Conservation (phyloP, 1,139 yeast species). For the Saccharomyces uvarum region DNA sequence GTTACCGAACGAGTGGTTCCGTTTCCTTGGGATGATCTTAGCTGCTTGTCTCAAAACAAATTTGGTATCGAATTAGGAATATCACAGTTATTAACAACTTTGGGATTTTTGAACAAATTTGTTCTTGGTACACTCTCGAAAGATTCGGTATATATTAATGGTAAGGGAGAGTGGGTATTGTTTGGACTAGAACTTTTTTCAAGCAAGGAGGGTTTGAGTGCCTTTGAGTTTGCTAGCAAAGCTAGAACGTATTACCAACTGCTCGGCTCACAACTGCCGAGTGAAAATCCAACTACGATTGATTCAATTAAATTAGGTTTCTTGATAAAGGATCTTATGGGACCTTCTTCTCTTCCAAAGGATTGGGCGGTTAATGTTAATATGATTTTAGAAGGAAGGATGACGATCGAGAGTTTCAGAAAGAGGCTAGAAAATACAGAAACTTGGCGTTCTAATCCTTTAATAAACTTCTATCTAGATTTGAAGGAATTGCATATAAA, state of each 20-base stretch:
- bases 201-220: slow-evolving; percentile 37
- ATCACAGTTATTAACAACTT: slow-evolving; percentile 46
- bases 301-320: slow-evolving; percentile 63
- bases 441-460: slow-evolving; percentile 17
- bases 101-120: slow-evolving; percentile 55
- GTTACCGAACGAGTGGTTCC: slow-evolving; percentile 76
- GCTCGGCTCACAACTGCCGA: slow-evolving; percentile 6
- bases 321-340: slow-evolving; percentile 44
- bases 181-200: slow-evolving; percentile 76
- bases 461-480: slow-evolving; percentile 20
- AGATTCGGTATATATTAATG: slow-evolving; percentile 56
- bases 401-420: slow-evolving; percentile 14
- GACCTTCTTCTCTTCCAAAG: slow-evolving; percentile 30
- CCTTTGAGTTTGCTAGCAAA: slow-evolving; percentile 21
- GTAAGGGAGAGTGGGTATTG: slow-evolving; percentile 74
- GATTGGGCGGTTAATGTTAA: slow-evolving; percentile 17
- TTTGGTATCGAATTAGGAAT: slow-evolving; percentile 53
- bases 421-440: slow-evolving; percentile 12
- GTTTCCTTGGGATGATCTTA: slow-evolving; percentile 31
- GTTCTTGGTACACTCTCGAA: slow-evolving; percentile 58
- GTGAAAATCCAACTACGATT: slow-evolving; percentile 35
- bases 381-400: slow-evolving; percentile 16
- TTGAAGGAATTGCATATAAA: slow-evolving; percentile 28
- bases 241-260: slow-evolving; percentile 38
- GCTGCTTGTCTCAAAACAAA: slow-evolving; percentile 20